phyloP scores from a whole-genome alignment of 1,139 yeast species.

The Saccharomyces hybrid region DNA sequence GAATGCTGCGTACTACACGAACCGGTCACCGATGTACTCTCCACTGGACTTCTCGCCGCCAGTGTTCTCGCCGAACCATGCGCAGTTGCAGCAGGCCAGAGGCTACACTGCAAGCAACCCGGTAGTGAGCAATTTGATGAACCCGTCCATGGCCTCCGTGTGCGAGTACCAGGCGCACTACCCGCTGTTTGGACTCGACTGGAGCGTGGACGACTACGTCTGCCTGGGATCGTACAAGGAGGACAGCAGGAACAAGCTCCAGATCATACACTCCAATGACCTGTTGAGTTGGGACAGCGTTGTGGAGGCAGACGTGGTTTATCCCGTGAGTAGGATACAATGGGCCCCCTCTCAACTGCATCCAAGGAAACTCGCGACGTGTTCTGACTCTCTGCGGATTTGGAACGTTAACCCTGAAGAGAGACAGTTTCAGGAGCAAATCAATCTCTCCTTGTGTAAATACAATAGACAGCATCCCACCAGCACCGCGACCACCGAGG shows the following conservation, averaged over 20 bases:
- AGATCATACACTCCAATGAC: constrained; percentile 30
- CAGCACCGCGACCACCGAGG: constrained; percentile 1
- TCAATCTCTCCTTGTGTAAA: constrained; percentile 30
- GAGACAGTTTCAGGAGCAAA: constrained; percentile 23
- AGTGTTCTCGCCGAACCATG: constrained; percentile 11
- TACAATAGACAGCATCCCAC: constrained; percentile 25
- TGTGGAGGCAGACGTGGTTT: constrained; percentile 46
- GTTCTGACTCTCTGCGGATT: constrained; percentile 32
- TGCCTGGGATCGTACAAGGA: constrained; percentile 31
- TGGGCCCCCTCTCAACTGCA: constrained; percentile 49
- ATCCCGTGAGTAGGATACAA: constrained; percentile 56
- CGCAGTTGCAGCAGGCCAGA: constrained; percentile 18
- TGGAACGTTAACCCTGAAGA: constrained; percentile 29
- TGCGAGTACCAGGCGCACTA: constrained; percentile 26
- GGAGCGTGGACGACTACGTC: constrained; percentile 29
- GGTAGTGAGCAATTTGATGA: constrained; percentile 2
- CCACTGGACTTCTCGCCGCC: constrained; percentile 22
- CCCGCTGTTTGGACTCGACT: constrained; percentile 29
- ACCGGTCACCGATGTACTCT: constrained; percentile 27
- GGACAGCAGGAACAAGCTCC: constrained; percentile 28
- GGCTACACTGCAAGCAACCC: constrained; percentile 7
- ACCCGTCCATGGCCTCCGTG: constrained; percentile 7
- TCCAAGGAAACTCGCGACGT: constrained; percentile 29
- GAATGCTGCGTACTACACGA: constrained; percentile 10
- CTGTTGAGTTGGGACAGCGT: constrained; percentile 46